Base-by-base conservation (phyloP, 257 asterid species). In the Scutellaria minor region DNA sequence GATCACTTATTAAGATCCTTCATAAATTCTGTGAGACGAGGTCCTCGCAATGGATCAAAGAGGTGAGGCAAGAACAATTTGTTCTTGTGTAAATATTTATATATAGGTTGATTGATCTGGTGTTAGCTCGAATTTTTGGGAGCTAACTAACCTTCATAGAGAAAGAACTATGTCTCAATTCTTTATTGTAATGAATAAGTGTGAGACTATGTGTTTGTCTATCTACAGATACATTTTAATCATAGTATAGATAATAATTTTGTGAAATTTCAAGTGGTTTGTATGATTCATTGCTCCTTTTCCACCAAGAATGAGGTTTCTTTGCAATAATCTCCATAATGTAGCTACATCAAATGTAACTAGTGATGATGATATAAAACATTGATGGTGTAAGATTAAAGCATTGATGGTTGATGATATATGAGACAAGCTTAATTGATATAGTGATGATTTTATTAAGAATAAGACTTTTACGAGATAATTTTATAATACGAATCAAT, bases 1-100 rank as follows among this genome's bases (percentile, higher is more conserved):
- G 92, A 7, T 86, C 85, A 0, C 74, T 90, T 10, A 88, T 89
- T 15, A 87, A 81, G 35, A 89, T 85, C 37, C 76, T 90, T 74
- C 97, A 88, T 14, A 79, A 73, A 15, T 90, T 82, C 24, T 62
- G 83, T 12, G 97, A 90, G 63, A 53, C 82, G 9, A 68, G 85
- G 13, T 64, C 85, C 7, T 66, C 85, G 20, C 73, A 80, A 13
- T 15, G 71, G 70, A 69, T 71, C 27, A 77, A 72, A 71, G 90
- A 72, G 63, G 62, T 73, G 48, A 44, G 86, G 77, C 86, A 75
- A 18, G 86, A 73, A 39, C 86, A 75, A 14, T 78, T 47, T 66
- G 83, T 89, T 7, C 71, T 77, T 58, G 88, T 84, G 10, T 41
- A 85, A 22, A 2, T 35, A 3, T 48, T 1, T 31, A 24, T 24